Base-by-base conservation (phyloP, 352 stramenopile species). In the Phytopythium mirpurense region DNA sequence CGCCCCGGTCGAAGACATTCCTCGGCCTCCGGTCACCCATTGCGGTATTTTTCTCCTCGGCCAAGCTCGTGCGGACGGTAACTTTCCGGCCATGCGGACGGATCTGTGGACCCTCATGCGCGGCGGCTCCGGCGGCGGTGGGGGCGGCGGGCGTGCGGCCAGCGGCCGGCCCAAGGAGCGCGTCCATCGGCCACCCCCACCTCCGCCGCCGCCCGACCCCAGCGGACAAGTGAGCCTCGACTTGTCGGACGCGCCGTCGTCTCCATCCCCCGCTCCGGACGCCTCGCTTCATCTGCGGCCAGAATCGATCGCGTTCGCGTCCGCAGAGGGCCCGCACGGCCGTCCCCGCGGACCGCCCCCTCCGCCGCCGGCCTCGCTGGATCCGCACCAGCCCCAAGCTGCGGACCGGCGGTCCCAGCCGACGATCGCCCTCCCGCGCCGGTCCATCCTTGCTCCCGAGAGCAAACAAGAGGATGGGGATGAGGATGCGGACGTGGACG, bases 361-460 rank as follows among this genome's bases (percentile, higher is more conserved):
- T 14, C 63, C 54, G 29, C 62, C 54, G 3, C 59, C 63, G 4
- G 21, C 63, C 2, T 32, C 40, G 2, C 3, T 35, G 24, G 42
- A 48, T 48, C 40, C 54, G 27, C 27, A 51, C 14, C 12, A 26
- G 35, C 5, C 48, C n/a, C n/a, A n/a, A 18, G 19, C 43, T 36
- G 50, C 32, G n/a, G 18, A 44, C 49, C 38, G 44, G 11, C 34
- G 23, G 38, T 45, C 38, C 16, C 31, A 43, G 32, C 7, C 34
- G 32, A 15, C 31, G 12, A 29, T 59, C 51, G 56, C 65, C 38
- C 59, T 77, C 26, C 68, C 68, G 2, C 57, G 68, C 18, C 51
- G 65, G 0, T 78, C 68, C 27, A 46, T 72, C 44, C 24, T 78
- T 9, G 68, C 52, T 3, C 62, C 62, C 4, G 57, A 67, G 48